Evolutionary conservation across 2,329 filamentous ascomycete species (phyloP), one percentile per base, ranked within the genome.

Genomic region (Stenocarpella maydis): DNA sequence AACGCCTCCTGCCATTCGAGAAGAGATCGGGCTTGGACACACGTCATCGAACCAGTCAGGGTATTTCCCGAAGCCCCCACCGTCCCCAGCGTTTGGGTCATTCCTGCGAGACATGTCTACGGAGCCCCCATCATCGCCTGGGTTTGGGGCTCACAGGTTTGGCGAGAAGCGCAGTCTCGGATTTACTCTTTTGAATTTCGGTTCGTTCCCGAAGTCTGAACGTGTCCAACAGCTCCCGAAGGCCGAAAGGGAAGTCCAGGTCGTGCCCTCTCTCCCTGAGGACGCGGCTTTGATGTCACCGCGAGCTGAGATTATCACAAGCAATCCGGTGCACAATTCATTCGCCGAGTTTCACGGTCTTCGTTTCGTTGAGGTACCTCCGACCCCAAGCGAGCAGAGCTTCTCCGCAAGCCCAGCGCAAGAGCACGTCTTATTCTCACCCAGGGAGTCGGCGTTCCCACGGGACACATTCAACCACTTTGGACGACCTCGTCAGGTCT

Each of bases 291-390:
- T 92, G 12, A 86, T 93, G 84, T 94, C 91, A 3, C 92, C 92
- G 0, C 87, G 92, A 52, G 89, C 85, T 1, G 90, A 92, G 74
- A 88, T 90, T 19, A 94, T 94, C 83, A 93, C 90, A 2, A 88
- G 86, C 71, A 91, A 92, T 71, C 88, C 89, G 1, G 83, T 92
- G 61, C 87, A 88, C 67, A 81, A 84, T 41, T 76, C 83, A 8
- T 78, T 81, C 55, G 75, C 78, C 4, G 82, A 80, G 34, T 74
- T 84, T 37, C 74, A 81, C 1, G 85, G 84, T 14, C 82, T 88
- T 82, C 83, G 82, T 45, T 87, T 88, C 71, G 80, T 85, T 14
- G 85, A 88, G 72, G 79, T 82, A 5, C 84, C 85, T 3, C 83
- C 86, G 10, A 86, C 86, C 0, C 85, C 87, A 1, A 81, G 78